phyloP scores from a whole-genome alignment of 2,329 filamentous ascomycete genomes.

The Gliomastix tumulicola region DNA sequence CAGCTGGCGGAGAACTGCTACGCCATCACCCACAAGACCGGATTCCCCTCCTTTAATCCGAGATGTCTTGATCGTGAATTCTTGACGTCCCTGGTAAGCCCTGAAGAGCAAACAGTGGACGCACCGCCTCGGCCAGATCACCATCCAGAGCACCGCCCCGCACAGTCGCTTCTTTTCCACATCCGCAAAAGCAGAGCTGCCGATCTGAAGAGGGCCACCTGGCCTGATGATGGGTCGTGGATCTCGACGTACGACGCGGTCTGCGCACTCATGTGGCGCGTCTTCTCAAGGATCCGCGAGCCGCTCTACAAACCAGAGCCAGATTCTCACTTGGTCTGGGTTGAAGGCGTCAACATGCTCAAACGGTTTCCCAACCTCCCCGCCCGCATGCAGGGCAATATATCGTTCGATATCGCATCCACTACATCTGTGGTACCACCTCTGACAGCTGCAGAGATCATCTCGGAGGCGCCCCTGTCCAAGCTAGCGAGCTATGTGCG shows the following conservation, averaged over 20 bases:
- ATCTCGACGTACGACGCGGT: constrained; percentile 37
- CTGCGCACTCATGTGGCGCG: constrained; percentile 31
- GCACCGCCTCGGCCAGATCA: no score
- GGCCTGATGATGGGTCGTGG: constrained; percentile 24
- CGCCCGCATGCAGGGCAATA: constrained; percentile 25
- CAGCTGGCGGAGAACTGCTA: constrained; percentile 34
- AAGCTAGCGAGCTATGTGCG: constrained; percentile 27
- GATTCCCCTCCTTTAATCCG: constrained; percentile 25
- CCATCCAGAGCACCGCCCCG: no score
- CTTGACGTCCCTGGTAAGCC: constrained; percentile 15
- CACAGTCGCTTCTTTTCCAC: constrained; percentile 30
- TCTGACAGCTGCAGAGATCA: constrained; percentile 22
- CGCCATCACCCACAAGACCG: constrained; percentile 18
- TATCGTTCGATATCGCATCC: constrained; percentile 17
- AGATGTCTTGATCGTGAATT: constrained; percentile 23
- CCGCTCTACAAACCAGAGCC: constrained; percentile 22
- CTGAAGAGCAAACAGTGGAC: no score
- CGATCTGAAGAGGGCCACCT: constrained; percentile 26
- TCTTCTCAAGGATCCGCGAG: constrained; percentile 23
- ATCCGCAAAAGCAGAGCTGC: constrained; percentile 33
- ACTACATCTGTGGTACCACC: constrained; percentile 14
- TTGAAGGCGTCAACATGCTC: constrained; percentile 27
- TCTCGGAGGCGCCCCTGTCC: constrained; percentile 25
- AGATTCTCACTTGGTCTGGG: constrained; percentile 18
- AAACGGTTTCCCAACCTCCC: constrained; percentile 21